These are phyloP conservation scores for Sporothrix humicola DNA, from an alignment of 2,329 filamentous ascomycete species.

Conservation along the genomic window DNA sequence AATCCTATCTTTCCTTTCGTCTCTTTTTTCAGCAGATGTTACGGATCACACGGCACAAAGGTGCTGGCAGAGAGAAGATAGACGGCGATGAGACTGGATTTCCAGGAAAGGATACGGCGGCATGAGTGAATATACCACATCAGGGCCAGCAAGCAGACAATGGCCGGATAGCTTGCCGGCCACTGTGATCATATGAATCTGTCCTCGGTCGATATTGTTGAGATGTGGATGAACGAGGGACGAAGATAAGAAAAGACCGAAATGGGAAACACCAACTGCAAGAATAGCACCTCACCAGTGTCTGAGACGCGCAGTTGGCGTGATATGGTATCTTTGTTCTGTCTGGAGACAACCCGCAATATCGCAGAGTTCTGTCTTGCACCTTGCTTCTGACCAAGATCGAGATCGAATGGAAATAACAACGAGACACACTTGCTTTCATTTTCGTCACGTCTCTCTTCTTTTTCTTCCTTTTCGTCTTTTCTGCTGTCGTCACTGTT, in stretches of 20 bases:
- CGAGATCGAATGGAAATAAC: not conserved
- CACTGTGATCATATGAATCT: too few relatives aligned
- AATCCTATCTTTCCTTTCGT: not conserved
- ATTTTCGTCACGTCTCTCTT: not conserved
- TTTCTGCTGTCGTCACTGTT: conserved; percentile 4
- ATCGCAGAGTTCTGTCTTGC: too few relatives aligned
- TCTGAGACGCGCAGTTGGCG: not conserved
- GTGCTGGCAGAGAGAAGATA: not conserved
- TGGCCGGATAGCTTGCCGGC: too few relatives aligned
- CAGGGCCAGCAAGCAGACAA: too few relatives aligned
- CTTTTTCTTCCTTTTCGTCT: not conserved
- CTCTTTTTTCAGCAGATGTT: not conserved
- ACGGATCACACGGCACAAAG: not conserved
- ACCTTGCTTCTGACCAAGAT: not conserved
- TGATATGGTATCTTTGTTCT: too few relatives aligned
- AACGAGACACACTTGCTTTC: not conserved
- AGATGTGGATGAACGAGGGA: not conserved
- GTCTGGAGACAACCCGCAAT: too few relatives aligned
- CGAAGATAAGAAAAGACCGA: not conserved
- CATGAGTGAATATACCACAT: too few relatives aligned
- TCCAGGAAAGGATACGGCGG: not conserved
- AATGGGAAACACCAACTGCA: not conserved
- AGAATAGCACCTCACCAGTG: not conserved
- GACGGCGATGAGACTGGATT: too few relatives aligned
- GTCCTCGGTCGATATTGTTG: not conserved